phyloP scores from a whole-genome alignment of 352 stramenopile species.

The Plasmopara muralis region DNA sequence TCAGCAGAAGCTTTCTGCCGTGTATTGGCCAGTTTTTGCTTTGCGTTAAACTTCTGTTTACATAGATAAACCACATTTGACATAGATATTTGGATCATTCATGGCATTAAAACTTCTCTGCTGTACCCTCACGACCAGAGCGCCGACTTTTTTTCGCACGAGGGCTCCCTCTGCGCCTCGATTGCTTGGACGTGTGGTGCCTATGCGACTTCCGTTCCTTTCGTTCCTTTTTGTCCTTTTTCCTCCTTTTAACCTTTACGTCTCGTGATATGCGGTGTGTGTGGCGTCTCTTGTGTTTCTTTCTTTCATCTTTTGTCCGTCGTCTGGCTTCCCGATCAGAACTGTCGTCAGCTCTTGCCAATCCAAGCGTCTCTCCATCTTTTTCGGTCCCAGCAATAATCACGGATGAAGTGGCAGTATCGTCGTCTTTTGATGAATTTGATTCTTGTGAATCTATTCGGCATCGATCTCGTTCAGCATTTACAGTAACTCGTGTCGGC shows the following conservation, averaged over 20 bases:
- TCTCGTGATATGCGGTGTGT: conserved; percentile 25
- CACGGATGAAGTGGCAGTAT: neutral
- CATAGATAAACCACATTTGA: conserved; percentile 19
- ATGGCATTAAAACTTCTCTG: too few relatives aligned
- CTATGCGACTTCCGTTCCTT: conserved; percentile 29
- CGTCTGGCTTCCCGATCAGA: conserved; percentile 2
- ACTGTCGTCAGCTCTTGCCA: conserved; percentile 2
- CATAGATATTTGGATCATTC: too few relatives aligned
- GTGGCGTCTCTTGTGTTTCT: conserved; percentile 35
- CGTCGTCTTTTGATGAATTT: conserved; percentile 19
- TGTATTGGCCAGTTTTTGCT: conserved; percentile 28
- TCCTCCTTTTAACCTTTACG: conserved; percentile 15
- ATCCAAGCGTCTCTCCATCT: conserved; percentile 1
- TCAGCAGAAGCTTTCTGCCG: conserved; percentile 19
- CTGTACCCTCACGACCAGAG: neutral
- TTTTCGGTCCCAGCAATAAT: too few relatives aligned
- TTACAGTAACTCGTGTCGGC: neutral
- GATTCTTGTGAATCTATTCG: conserved; percentile 10
- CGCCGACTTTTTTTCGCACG: neutral
- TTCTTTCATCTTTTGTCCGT: conserved; percentile 21
- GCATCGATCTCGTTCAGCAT: neutral
- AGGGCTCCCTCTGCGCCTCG: conserved; percentile 7
- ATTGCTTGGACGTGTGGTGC: conserved; percentile 18
- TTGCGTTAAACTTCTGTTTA: conserved; percentile 31
- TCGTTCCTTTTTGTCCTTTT: conserved; percentile 24